A percentile compares a stretch with the other conserved stretches of the same genome.
Evolutionary conservation across 139 green algal genomes (phyloP).

Genomic region (Zygnema circumcarinatum): DNA sequence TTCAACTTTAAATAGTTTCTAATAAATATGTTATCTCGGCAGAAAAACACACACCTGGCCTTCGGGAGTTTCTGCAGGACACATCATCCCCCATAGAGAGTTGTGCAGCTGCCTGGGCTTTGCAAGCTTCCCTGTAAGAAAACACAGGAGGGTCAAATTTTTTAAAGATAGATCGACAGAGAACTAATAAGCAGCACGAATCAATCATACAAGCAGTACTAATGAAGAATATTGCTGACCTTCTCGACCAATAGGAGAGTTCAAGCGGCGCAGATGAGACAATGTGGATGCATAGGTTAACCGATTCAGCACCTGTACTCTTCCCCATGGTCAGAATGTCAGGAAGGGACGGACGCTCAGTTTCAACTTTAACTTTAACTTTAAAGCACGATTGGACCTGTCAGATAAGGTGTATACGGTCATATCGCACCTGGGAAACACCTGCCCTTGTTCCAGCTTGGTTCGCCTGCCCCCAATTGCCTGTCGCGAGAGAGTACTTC

Average conservation of each 20-base stretch:
- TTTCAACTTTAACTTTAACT: no score
- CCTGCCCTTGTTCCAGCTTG: conserved; percentile 38
- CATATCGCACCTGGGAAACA: conserved; percentile 52
- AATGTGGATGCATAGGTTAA: conserved; percentile 95
- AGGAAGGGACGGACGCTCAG: no score
- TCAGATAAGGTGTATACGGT: no score
- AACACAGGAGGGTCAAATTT: conserved; percentile 93
- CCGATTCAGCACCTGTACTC: conserved; percentile 93
- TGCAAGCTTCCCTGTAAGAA: conserved; percentile 64
- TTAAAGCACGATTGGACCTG: no score
- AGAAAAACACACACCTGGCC: no score
- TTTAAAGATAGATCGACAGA: conserved; percentile 84
- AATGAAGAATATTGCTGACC: no score
- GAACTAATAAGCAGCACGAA: conserved; percentile 78
- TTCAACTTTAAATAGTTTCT: no score
- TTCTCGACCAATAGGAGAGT: conserved; percentile 89
- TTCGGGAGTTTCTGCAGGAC: conserved; percentile 94
- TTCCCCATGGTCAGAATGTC: no score
- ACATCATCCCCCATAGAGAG: conserved; percentile 98
- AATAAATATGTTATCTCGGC: no score
- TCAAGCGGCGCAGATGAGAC: conserved; percentile 94
- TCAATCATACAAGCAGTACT: no score
- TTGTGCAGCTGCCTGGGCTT: conserved; percentile 99
- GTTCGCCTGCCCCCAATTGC: conserved; percentile 89
- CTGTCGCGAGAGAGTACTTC: conserved; percentile 95